These are phyloP conservation scores for Gaeumannomyces sp. DNA, from an alignment of 2,329 filamentous ascomycete species.

Conservation along the genomic window DNA sequence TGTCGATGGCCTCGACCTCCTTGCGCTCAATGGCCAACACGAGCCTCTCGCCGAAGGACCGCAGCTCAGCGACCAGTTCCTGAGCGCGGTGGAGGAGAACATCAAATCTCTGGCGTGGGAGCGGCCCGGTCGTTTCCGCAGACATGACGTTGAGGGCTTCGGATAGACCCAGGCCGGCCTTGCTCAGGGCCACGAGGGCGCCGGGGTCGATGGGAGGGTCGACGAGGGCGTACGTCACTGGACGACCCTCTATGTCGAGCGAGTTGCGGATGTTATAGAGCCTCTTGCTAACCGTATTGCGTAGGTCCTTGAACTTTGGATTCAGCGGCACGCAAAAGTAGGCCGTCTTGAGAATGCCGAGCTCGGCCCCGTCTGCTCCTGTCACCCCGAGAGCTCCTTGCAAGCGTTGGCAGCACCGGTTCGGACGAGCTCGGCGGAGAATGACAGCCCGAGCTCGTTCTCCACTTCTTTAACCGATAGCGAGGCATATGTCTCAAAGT, in stretches of 20 bases:
- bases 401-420: too few relatives aligned
- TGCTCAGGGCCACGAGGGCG: constrained; percentile 15
- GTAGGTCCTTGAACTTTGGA: too few relatives aligned
- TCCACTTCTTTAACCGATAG: too few relatives aligned
- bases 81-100: constrained; percentile 20
- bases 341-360: too few relatives aligned
- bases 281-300: constrained; percentile 7
- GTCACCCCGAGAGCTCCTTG: too few relatives aligned
- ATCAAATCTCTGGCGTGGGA: constrained; percentile 25
- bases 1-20: constrained; percentile 22
- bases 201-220: constrained; percentile 24
- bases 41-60: constrained; percentile 13
- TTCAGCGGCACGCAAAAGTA: too few relatives aligned
- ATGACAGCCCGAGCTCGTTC: too few relatives aligned
- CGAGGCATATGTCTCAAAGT: too few relatives aligned
- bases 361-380: too few relatives aligned
- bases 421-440: too few relatives aligned
- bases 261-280: constrained; percentile 28
- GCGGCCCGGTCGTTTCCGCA: constrained; percentile 14
- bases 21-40: constrained; percentile 19
- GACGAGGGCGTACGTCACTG: constrained; percentile 17
- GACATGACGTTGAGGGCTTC: too few relatives aligned
- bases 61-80: constrained; percentile 22
- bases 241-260: constrained; percentile 25
- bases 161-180: too few relatives aligned